Evolutionary conservation across 1,284 basidiomycete species (phyloP).

Genomic region (Anthracocystis walkeri): DNA sequence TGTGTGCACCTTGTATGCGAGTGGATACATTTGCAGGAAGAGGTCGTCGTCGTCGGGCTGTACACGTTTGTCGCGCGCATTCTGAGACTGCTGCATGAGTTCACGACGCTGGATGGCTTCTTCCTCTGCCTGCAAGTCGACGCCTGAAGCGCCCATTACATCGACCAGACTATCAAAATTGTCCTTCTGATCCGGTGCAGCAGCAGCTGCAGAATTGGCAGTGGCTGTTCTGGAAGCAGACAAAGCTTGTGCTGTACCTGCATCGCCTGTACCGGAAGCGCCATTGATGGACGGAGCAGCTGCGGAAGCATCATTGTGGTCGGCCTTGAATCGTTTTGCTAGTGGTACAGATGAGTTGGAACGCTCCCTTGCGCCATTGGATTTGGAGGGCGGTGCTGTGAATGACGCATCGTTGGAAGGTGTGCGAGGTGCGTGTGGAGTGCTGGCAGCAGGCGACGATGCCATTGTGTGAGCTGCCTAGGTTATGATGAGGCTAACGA

Average conservation of each 20-base stretch:
- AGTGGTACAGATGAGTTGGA: constrained; percentile 32
- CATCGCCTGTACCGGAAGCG: constrained; percentile 11
- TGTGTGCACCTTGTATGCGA: constrained; percentile 62
- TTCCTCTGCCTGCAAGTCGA: constrained; percentile 65
- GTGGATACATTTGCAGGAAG: constrained; percentile 61
- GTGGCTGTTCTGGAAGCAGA: constrained; percentile 1
- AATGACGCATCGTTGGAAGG: constrained; percentile 20
- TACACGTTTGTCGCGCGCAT: constrained; percentile 20
- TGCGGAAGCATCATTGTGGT: constrained; percentile 21
- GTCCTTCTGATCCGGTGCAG: constrained; percentile 35
- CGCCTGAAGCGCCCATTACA: constrained; percentile 63
- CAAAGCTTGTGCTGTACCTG: constrained; percentile 9
- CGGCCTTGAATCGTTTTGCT: constrained; percentile 44
- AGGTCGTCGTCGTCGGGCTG: constrained; percentile 53
- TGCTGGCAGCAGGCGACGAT: constrained; percentile 33
- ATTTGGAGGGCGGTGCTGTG: constrained; percentile 12
- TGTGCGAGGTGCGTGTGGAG: constrained; percentile 21
- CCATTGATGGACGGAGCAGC: constrained; percentile 24
- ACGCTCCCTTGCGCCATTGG: constrained; percentile 22
- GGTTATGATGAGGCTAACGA: not conserved
- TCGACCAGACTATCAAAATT: constrained; percentile 63
- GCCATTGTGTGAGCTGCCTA: constrained; percentile 16
- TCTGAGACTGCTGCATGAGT: constrained; percentile 48
- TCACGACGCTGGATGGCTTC: constrained; percentile 60
- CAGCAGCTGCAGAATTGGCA: constrained; percentile 11